Conservation (phyloP, 2,329 filamentous ascomycete species). For the Aspergillus sojae region DNA sequence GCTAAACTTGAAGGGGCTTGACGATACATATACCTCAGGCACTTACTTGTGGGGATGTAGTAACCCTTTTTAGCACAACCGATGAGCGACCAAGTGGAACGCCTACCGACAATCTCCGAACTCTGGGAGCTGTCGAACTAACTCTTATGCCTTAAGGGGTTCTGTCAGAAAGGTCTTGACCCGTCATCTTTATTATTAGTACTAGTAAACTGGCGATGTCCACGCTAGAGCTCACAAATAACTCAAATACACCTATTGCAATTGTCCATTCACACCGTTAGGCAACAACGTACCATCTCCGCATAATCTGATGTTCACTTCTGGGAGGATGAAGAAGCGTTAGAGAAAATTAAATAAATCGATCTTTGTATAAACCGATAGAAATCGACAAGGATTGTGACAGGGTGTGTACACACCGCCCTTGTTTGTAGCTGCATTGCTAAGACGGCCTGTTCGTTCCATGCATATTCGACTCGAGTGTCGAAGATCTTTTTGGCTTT, state of each 20-base stretch:
- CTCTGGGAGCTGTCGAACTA: conserved; percentile 12
- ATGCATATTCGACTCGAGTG: conserved; percentile 15
- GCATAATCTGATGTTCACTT: not conserved
- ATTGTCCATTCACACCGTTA: not conserved
- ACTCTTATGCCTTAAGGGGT: conserved; percentile 6
- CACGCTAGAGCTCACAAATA: conserved; percentile 1
- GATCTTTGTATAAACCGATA: not conserved
- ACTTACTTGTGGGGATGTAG: not conserved
- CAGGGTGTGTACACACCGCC: conserved; percentile 8
- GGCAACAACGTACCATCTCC: not conserved
- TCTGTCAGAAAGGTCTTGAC: conserved; percentile 1
- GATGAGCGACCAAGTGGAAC: not conserved
- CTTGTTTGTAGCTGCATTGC: not conserved
- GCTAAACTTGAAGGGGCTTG: no score
- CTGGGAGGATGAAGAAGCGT: not conserved
- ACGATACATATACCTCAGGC: not conserved
- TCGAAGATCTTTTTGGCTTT: not conserved
- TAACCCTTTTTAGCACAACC: not conserved
- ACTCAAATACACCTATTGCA: not conserved
- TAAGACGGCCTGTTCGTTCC: conserved; percentile 12
- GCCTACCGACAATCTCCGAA: not conserved
- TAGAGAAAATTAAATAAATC: not conserved
- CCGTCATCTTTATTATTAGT: conserved; percentile 3
- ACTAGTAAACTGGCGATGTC: not conserved
- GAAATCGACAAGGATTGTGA: not conserved